Evolutionary conservation across 352 stramenopile species (phyloP), one percentile per base, ranked within the genome.

Genomic region (Globisporangium uncinulatum): DNA sequence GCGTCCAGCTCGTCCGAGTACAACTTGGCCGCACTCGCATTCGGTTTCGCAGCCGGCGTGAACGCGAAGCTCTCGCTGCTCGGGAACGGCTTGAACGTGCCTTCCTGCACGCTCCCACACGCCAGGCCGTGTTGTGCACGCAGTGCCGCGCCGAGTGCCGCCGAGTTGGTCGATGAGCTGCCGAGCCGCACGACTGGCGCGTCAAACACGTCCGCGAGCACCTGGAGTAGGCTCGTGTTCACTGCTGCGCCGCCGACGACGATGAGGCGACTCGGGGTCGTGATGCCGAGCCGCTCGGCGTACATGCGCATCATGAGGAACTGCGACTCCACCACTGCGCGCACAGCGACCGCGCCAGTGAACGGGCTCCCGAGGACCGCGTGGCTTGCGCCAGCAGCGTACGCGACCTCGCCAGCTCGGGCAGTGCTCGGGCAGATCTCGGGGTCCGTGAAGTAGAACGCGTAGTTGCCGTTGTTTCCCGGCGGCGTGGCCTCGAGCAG

Each of bases 311-410:
- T 61, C 21, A 76, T 68, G 6, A 91, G 48, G 48, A 82, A 88
- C 63, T 89, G 78, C 43, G 70, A 78, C 50, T 91, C 78, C 34
- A 88, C 71, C 11, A 89, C 74, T 14, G 76, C 81, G 47, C 81
- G 79, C 29, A 86, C 72, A 55, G 77, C 66, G 9, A 70, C 61
- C 49, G 69, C 70, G 15, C 65, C 41, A 11, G 62, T 19, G 9
- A 56, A 36, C 10, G 46, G 36, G 0, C 59, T 53, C 2, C 69
- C 46, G 11, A 83, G 57, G 3, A 69, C 56, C 15, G 50, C 43
- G 31, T 45, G 24, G 24, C 24, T 29, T 29, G 24, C 51, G 42
- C 69, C 68, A 5, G 62, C 61, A 8, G 51, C 58, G 39, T 76
- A 89, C 24, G 70, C 67, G 11, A 86, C 48, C 9, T 85, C 57